These are phyloP conservation scores for Parathielavia hyrcaniae DNA, from an alignment of 495 filamentous ascomycete species.

Conservation along the genomic window DNA sequence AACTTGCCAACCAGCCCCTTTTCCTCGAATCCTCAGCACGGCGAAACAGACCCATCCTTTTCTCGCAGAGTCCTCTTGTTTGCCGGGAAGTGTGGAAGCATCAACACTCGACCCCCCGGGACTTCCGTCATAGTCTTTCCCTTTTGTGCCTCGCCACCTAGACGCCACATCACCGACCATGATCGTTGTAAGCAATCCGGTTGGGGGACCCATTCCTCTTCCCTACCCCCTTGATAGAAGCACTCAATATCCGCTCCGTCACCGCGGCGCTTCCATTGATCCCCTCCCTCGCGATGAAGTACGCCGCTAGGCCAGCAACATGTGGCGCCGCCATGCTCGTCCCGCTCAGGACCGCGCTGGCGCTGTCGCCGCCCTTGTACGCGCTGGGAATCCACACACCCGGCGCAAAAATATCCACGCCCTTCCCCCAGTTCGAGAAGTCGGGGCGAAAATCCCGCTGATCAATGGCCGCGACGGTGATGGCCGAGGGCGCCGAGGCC, in stretches of 20 bases:
- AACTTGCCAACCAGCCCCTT: no score
- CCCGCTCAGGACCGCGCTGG: slow-evolving; percentile 41
- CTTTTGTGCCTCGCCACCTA: neutral
- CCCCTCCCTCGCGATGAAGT: slow-evolving; percentile 33
- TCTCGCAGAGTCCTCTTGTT: no score
- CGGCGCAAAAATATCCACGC: slow-evolving; percentile 58
- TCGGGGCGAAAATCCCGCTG: slow-evolving; percentile 39
- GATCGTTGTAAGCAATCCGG: slow-evolving; percentile 18
- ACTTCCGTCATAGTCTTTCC: no score
- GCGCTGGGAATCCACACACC: slow-evolving; percentile 41
- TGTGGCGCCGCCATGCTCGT: slow-evolving; percentile 48
- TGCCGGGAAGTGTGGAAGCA: no score
- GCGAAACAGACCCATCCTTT: no score
- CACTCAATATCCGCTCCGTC: slow-evolving; percentile 12
- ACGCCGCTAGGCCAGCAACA: slow-evolving; percentile 46
- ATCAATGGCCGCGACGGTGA: slow-evolving; percentile 54
- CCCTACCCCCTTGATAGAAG: neutral
- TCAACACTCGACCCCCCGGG: no score
- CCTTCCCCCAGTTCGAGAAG: slow-evolving; percentile 55
- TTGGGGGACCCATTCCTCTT: slow-evolving; percentile 10
- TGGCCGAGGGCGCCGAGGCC: slow-evolving; percentile 49
- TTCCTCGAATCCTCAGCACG: no score
- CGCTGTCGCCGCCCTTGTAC: slow-evolving; percentile 25
- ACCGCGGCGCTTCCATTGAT: slow-evolving; percentile 12
- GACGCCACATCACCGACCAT: neutral